Percentiles rank a stretch among this genome's conserved stretches.
phyloP scores from a whole-genome alignment of 495 filamentous ascomycete genomes.

The Tuber borchii region DNA sequence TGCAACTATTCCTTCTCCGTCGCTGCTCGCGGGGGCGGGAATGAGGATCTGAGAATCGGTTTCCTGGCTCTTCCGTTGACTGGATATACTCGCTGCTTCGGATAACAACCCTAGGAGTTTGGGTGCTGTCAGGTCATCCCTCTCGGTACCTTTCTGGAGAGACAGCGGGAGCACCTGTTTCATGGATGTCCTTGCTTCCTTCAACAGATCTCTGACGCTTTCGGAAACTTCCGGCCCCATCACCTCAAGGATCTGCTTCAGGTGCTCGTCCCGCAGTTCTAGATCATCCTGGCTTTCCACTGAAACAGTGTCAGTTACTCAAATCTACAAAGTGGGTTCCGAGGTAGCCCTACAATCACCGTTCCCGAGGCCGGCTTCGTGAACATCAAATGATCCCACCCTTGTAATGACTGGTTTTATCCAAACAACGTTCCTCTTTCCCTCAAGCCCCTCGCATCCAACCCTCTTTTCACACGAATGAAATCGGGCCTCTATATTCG shows the following conservation, averaged over 20 bases:
- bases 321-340: background rate
- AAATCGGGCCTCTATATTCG: constrained; percentile 57
- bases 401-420: constrained; percentile 70
- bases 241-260: constrained; percentile 31
- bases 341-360: constrained; percentile 47
- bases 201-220: constrained; percentile 19
- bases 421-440: constrained; percentile 56
- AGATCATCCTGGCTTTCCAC: constrained; percentile 38
- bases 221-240: constrained; percentile 26
- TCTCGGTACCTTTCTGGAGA: constrained; percentile 8
- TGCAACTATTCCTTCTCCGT: constrained; percentile 8
- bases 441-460: constrained; percentile 54
- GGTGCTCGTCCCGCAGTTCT: constrained; percentile 28
- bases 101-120: constrained; percentile 20
- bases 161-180: constrained; percentile 30
- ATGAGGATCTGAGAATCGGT: background rate
- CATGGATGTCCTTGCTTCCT: constrained; percentile 28
- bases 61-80: background rate
- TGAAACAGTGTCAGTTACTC: background rate
- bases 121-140: constrained; percentile 15
- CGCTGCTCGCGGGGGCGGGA: background rate
- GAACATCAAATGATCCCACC: constrained; percentile 54
- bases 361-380: constrained; percentile 70
- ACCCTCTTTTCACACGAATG: constrained; percentile 80
- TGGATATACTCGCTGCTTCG: constrained; percentile 6